phyloP scores from a whole-genome alignment of 2,329 filamentous ascomycete genomes.

The Penicillium sp. region DNA sequence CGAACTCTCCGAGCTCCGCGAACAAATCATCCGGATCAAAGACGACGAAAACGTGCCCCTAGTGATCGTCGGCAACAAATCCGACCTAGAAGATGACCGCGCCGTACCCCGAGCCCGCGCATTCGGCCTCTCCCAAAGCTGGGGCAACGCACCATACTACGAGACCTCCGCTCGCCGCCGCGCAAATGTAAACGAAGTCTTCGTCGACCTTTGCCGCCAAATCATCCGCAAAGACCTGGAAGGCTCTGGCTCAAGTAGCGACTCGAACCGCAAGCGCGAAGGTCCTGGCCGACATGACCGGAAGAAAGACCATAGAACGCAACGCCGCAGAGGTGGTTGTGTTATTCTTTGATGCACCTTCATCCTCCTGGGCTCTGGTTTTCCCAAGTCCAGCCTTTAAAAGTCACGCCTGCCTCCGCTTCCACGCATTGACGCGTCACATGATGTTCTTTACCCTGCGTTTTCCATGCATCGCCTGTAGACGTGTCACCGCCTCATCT shows the following conservation, averaged over 20 bases:
- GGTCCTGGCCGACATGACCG: slow-evolving; percentile 26
- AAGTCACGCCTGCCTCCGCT: slow-evolving; percentile 20
- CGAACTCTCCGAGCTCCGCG: slow-evolving; percentile 74
- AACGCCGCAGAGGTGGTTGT: slow-evolving; percentile 37
- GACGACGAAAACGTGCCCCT: slow-evolving; percentile 80
- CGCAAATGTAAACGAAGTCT: slow-evolving; percentile 87
- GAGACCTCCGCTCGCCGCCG: slow-evolving; percentile 78
- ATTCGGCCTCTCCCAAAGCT: slow-evolving; percentile 78
- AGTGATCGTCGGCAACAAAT: slow-evolving; percentile 89
- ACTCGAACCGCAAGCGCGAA: slow-evolving; percentile 34
- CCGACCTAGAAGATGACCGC: slow-evolving; percentile 80
- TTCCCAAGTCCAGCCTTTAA: not conserved
- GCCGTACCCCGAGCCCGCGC: slow-evolving; percentile 72
- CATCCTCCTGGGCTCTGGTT: not conserved
- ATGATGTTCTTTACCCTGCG: slow-evolving; percentile 15
- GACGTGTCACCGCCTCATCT: slow-evolving; percentile 17
- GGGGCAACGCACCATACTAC: slow-evolving; percentile 84
- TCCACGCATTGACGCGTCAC: slow-evolving; percentile 29
- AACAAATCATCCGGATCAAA: slow-evolving; percentile 89
- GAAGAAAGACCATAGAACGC: slow-evolving; percentile 30
- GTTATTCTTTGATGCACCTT: slow-evolving; percentile 34
- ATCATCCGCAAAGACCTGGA: slow-evolving; percentile 67
- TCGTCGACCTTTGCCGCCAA: slow-evolving; percentile 76
- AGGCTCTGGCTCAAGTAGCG: slow-evolving; percentile 30
- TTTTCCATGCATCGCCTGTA: slow-evolving; percentile 26